Conservation (phyloP, 106 monocot species). For the Phalaenopsis equestris region DNA sequence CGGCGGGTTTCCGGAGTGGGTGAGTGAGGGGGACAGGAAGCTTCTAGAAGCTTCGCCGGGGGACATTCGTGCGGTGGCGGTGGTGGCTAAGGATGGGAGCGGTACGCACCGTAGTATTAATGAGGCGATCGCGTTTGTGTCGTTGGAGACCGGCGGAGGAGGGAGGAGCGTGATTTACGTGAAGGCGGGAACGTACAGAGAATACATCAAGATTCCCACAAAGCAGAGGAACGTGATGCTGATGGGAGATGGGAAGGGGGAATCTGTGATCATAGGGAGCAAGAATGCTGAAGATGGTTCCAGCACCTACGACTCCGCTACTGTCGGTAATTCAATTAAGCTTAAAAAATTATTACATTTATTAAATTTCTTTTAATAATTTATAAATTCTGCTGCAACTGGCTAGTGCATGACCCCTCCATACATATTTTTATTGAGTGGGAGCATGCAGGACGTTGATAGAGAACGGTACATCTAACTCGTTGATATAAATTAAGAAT, state of each 20-base stretch:
- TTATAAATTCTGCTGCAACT: no score
- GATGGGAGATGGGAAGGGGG: conserved; percentile 78
- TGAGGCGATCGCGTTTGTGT: conserved; percentile 53
- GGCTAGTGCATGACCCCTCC: no score
- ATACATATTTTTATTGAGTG: no score
- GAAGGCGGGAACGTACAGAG: conserved; percentile 69
- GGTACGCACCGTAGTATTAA: conserved; percentile 53
- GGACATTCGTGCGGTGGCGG: conserved; percentile 45
- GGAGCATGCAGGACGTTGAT: no score
- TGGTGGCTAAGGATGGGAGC: conserved; percentile 61
- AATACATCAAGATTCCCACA: conserved; percentile 42
- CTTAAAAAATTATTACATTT: no score
- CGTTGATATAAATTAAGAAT: no score
- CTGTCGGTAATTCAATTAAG: conserved; percentile 45
- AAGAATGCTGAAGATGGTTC: conserved; percentile 34
- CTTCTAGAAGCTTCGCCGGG: conserved; percentile 47
- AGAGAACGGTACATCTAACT: no score
- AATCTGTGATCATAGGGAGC: conserved; percentile 45
- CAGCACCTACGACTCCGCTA: conserved; percentile 65
- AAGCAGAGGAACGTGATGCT: conserved; percentile 80
- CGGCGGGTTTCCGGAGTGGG: conserved; percentile 40
- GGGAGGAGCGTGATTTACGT: conserved; percentile 54
- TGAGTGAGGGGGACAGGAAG: conserved; percentile 39
- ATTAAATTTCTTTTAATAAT: no score
- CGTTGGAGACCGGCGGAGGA: conserved; percentile 13